Conservation (phyloP, 2,329 filamentous ascomycete genomes). For the Fusarium robinianum region DNA sequence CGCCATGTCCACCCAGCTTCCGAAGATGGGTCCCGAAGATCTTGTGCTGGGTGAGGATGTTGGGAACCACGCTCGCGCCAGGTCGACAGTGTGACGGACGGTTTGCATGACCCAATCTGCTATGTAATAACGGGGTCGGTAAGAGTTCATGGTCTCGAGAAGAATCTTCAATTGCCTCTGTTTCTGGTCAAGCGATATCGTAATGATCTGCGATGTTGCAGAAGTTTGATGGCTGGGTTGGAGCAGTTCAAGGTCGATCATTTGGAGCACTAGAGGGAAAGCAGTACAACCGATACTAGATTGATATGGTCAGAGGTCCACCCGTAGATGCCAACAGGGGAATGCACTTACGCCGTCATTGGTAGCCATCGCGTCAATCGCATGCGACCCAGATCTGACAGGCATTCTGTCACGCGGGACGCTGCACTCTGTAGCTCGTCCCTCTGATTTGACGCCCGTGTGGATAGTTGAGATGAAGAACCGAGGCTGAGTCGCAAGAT, state of each 20-base stretch:
- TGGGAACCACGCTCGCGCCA: no score
- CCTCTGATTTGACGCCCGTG: slow-evolving; percentile 20
- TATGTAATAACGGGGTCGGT: no score
- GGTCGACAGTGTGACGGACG: no score
- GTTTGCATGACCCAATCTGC: no score
- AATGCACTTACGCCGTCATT: slow-evolving; percentile 31
- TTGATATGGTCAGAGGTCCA: neutral
- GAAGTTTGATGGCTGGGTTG: slow-evolving; percentile 11
- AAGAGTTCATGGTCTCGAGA: no score
- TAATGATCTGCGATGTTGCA: neutral
- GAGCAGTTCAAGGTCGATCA: slow-evolving; percentile 31
- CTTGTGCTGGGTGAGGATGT: no score
- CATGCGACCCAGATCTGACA: slow-evolving; percentile 25
- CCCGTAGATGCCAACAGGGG: rapidly evolving
- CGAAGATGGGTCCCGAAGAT: no score
- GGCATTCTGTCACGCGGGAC: slow-evolving; percentile 28
- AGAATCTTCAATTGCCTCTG: slow-evolving; percentile 29
- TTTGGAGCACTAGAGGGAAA: slow-evolving; percentile 26
- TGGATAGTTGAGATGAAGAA: slow-evolving; percentile 6
- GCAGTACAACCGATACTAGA: slow-evolving; percentile 32
- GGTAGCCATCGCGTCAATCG: slow-evolving; percentile 29
- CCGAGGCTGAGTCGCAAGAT: slow-evolving; percentile 27
- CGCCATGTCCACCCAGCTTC: no score
- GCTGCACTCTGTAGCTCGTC: slow-evolving; percentile 32
- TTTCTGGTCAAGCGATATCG: slow-evolving; percentile 7